A percentile compares a stretch with the other conserved stretches of the same genome.
Conservation (phyloP, 2,329 filamentous ascomycete genomes). For the Clarireedia homoeocarpa region DNA sequence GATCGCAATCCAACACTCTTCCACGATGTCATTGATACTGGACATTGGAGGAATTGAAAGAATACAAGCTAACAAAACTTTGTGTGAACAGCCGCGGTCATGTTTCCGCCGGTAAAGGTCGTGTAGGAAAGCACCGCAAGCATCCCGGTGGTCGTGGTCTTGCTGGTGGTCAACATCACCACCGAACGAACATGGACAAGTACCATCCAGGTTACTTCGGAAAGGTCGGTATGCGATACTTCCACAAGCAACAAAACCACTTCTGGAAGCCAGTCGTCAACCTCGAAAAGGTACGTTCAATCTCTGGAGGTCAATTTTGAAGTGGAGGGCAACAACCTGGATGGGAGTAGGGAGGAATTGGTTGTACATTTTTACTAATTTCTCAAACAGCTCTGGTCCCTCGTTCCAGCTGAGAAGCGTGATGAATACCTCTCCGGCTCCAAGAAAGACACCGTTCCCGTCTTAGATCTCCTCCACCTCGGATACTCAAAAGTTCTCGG, state of each 20-base stretch:
- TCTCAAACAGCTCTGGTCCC: conserved; percentile 71
- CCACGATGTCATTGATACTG: neutral
- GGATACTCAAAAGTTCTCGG: conserved; percentile 99
- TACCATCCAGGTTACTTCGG: conserved; percentile 99
- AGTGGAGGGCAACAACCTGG: neutral
- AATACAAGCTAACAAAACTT: conserved; percentile 25
- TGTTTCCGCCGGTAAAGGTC: conserved; percentile 96
- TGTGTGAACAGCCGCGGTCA: conserved; percentile 71
- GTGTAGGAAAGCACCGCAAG: conserved; percentile 99
- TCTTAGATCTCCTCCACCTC: conserved; percentile 93
- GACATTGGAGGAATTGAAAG: neutral
- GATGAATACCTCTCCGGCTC: conserved; percentile 77
- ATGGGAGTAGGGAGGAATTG: neutral
- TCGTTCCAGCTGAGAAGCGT: conserved; percentile 87
- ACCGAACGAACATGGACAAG: conserved; percentile 85
- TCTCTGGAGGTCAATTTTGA: neutral
- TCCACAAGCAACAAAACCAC: conserved; percentile 93
- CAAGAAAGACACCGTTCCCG: conserved; percentile 87
- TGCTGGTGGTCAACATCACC: conserved; percentile 99
- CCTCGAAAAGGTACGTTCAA: conserved; percentile 77
- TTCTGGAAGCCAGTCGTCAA: conserved; percentile 99
- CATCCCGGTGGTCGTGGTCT: conserved; percentile 73
- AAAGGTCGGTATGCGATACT: conserved; percentile 92
- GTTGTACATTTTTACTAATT: conserved; percentile 1
- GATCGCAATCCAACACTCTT: neutral